Evolutionary conservation across 768 basidiomycete species (phyloP).

Genomic region (Tulasnella sp.): DNA sequence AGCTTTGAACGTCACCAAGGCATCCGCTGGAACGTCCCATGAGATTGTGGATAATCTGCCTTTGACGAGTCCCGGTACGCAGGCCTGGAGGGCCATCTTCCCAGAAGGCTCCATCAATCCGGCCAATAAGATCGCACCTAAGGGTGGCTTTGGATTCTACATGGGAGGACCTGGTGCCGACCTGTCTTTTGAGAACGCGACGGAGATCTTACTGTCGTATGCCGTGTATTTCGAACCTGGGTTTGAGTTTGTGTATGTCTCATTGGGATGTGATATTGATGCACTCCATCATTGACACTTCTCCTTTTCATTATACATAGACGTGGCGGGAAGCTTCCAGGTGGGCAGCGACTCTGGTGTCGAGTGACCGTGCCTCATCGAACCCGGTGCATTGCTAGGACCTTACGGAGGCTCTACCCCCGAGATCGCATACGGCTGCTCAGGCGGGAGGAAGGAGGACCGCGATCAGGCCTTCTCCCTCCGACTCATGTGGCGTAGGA

Average conservation of each 20-base stretch:
- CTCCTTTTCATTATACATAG: not conserved
- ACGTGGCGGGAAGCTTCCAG: conserved; percentile 12
- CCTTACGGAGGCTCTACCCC: conserved; percentile 10
- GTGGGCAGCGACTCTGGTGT: not conserved
- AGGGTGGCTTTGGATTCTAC: conserved; percentile 19
- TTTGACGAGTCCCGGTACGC: not conserved
- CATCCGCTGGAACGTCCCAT: conserved; percentile 2
- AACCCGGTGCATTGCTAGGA: not conserved
- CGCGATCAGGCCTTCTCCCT: conserved; percentile 51
- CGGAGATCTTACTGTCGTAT: conserved; percentile 16
- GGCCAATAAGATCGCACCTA: not conserved
- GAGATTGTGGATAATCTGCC: not conserved
- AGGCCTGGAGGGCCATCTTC: conserved; percentile 17
- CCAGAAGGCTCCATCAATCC: conserved; percentile 19
- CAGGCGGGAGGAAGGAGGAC: conserved; percentile 50
- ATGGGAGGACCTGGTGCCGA: conserved; percentile 1
- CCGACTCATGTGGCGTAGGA: conserved; percentile 63
- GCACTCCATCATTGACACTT: not conserved
- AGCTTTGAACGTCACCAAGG: conserved; percentile 8
- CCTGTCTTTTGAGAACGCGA: not conserved
- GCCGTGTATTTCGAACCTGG: conserved; percentile 20
- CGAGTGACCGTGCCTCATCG: no score
- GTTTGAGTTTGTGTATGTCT: conserved; percentile 16
- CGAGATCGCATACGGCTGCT: conserved; percentile 42
- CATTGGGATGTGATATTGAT: not conserved